phyloP scores from a whole-genome alignment of 805 yeast species.

The Kazachstania kunashirensis region DNA sequence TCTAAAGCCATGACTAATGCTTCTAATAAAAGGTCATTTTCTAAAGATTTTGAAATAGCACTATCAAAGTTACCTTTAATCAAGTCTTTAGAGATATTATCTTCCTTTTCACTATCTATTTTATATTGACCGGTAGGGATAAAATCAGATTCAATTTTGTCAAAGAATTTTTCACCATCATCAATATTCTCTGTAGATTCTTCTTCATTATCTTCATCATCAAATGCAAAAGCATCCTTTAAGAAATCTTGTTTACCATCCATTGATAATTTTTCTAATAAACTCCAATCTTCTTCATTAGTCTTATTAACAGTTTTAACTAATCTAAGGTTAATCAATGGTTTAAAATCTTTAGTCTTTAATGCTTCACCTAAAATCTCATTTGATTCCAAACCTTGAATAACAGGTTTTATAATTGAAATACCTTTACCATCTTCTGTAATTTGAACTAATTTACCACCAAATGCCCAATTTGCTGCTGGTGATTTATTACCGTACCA shows the following conservation, averaged over 20 bases:
- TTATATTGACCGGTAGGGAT: conserved; percentile 49
- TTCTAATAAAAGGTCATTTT: conserved; percentile 56
- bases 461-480: conserved; percentile 78
- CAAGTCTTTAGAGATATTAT: conserved; percentile 39
- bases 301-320: conserved; percentile 31
- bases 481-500: conserved; percentile 74
- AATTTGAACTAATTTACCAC: conserved; percentile 71
- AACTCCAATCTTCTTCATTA: conserved; percentile 55
- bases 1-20: conserved; percentile 74
- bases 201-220: conserved; percentile 25
- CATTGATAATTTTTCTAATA: conserved; percentile 42
- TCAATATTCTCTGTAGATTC: conserved; percentile 12
- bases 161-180: conserved; percentile 33
- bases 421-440: conserved; percentile 34
- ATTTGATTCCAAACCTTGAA: conserved; percentile 31
- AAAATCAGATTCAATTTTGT: conserved; percentile 28
- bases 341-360: conserved; percentile 41
- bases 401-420: conserved; percentile 30
- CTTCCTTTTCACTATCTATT: conserved; percentile 37
- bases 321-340: conserved; percentile 47
- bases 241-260: conserved; percentile 45
- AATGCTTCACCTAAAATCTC: conserved; percentile 47
- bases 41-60: conserved; percentile 61
- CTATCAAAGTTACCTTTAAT: conserved; percentile 51
- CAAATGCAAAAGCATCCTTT: conserved; percentile 34